A percentile compares a stretch with the other conserved stretches of the same genome.
Conservation (phyloP, 495 filamentous ascomycete species). For the Wilcoxina mikolae region DNA sequence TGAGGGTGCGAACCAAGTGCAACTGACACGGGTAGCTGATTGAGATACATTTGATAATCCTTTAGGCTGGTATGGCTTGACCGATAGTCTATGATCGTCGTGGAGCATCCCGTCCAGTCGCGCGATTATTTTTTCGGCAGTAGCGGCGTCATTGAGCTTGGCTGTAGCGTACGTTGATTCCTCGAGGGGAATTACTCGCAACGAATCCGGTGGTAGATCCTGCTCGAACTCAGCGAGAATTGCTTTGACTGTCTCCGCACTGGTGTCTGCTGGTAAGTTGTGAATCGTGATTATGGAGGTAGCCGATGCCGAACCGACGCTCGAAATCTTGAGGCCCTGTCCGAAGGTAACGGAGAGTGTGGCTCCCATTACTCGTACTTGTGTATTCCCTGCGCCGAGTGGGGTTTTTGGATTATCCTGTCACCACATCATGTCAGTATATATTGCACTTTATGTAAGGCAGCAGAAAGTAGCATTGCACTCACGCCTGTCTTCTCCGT, state of each 20-base stretch:
- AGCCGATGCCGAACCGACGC: constrained; percentile 2
- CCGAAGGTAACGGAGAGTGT: constrained; percentile 19
- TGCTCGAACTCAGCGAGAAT: constrained; percentile 8
- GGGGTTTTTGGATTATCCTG: background rate
- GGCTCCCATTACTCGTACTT: constrained; percentile 15
- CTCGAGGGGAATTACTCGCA: constrained; percentile 4
- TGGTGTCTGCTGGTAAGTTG: constrained; percentile 6
- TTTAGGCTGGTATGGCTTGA: constrained; percentile 10
- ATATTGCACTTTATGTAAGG: background rate
- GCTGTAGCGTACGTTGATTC: constrained; percentile 11
- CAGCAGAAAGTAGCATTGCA: background rate
- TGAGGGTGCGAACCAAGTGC: constrained; percentile 19
- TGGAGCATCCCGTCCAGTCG: constrained; percentile 9
- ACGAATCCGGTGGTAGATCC: constrained; percentile 5
- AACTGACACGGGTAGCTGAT: constrained; percentile 17
- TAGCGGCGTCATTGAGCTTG: constrained; percentile 5
- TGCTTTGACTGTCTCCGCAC: background rate
- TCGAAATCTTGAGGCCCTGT: constrained; percentile 10
- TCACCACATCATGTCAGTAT: background rate
- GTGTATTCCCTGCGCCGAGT: background rate
- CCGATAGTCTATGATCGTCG: constrained; percentile 6
- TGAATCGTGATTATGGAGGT: constrained; percentile 16
- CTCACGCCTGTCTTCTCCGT: background rate
- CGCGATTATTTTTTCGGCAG: constrained; percentile 7
- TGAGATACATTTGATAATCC: constrained; percentile 10